Base-by-base conservation (phyloP, 805 yeast species). In the Starmerella vaccinii region DNA sequence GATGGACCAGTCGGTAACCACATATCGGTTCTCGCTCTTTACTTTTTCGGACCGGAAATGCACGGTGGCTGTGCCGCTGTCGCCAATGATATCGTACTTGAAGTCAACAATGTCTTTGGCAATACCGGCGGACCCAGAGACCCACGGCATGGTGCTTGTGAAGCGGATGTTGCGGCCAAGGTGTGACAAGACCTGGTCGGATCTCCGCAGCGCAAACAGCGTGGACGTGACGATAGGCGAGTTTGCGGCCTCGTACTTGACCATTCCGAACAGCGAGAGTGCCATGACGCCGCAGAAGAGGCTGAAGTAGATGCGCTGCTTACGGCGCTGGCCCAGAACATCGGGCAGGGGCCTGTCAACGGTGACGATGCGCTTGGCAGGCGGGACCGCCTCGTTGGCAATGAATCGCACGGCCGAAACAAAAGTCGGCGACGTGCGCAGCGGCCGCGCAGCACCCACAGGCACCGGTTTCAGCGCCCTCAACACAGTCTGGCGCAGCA, bases 181-280 rank as follows among this genome's bases (percentile, higher is more conserved):
- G 2, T 69, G 62, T 22, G 76, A 77, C 49, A 78, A 72, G 10
- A 88, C 88, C 40, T 68, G 55, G 9, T 75, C 72, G 1, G 90
- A 82, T 62, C 96, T 74, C 63, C 98, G 77, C 59, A 90, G 68
- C 56, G 86, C 83, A 66, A 86, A 88, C 65, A 92, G 70, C 4
- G 95, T 83, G 6, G 95, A 89, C 37, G 83, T 77, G 59, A 90
- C 83, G 52, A 90, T 76, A 1, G 97, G 97, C 13, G 95, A 85
- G 41, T 84, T 80, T 18, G 88, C 80, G 65, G 88, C 89, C 65
- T 92, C 98, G 68, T 90, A 89, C 71, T 92, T 89, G 76, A 90
- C 82, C 60, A 90, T 84, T 27, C 84, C 75, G 27, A 75, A 70
- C 45, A 82, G 67, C 1, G 82, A 68, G 4, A 72, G 67, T 22